Evolutionary conservation across 305 asterid species (phyloP), one percentile per base, ranked within the genome.

Genomic region (Fraxinus latifolia): DNA sequence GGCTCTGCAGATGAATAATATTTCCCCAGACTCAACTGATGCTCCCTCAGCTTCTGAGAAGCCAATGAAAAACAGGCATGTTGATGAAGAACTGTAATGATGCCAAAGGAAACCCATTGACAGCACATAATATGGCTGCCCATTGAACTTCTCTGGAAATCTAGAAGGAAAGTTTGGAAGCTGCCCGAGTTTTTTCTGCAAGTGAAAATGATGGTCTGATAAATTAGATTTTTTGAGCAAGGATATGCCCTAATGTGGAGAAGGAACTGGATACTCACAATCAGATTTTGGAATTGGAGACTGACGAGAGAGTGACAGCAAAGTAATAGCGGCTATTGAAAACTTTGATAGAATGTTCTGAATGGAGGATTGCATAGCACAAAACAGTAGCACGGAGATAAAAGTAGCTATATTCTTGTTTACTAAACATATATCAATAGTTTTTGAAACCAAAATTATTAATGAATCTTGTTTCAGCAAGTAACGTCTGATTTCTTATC

Each of bases 131-230:
- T 76, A 84, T 80, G 79, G 42, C 78, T 29, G 78, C 81, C 77
- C 36, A 39, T 73, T 77, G 82, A 79, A 83, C 74, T 86, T 60
- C 83, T 86, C 82, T 65, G 74, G 33, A 82, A 74, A 76, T 80
- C 62, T 39, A 71, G 82, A 80, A 31, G 84, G 76, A 7, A 19
- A 75, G 78, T 58, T 34, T 15, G 60, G 87, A 77, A 25, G 81
- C 58, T 14, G 58, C 19, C 55, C 19, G 58, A 14, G 58, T 14
- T 14, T 47, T 44, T 47, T 47, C 58, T 14, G 58, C 58, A 47
- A 14, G 19, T 47, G 58, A 47, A 47, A 14, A 47, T 47, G 58
- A 14, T 14, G 58, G 58, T 3, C 19, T 47, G 58, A 47, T 47
- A 47, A 47, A 47, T 47, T 47, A 47, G 7, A 14, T 14, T 47